Conservation (phyloP, 2,329 filamentous ascomycete genomes). For the Penicillium sp. region DNA sequence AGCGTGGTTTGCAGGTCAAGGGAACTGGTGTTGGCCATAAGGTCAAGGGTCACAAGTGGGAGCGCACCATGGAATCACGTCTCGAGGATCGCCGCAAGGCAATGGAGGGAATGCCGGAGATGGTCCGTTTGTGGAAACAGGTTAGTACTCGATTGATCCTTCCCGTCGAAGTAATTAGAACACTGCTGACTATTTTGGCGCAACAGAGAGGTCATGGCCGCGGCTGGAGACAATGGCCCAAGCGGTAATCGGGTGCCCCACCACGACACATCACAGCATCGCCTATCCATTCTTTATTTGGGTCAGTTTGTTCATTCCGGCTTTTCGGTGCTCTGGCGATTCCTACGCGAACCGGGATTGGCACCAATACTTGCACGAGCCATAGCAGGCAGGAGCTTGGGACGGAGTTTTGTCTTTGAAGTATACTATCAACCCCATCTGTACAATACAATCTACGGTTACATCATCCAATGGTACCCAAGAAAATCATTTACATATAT, state of each 20-base stretch:
- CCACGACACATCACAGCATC: neutral
- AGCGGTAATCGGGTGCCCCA: conserved; percentile 33
- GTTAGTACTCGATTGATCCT: conserved; percentile 50
- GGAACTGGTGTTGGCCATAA: conserved; percentile 88
- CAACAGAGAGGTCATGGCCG: conserved; percentile 65
- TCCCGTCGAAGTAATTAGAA: conserved; percentile 3
- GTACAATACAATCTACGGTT: conserved; percentile 20
- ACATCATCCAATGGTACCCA: conserved; percentile 5
- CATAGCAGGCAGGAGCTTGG: conserved; percentile 24
- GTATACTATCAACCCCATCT: conserved; percentile 18
- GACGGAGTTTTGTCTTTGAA: conserved; percentile 21
- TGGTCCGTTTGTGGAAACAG: conserved; percentile 92
- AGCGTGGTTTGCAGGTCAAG: conserved; percentile 80
- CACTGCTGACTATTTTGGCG: conserved; percentile 36
- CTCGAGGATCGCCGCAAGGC: conserved; percentile 87
- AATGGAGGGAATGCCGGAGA: conserved; percentile 89
- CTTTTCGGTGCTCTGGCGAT: conserved; percentile 6
- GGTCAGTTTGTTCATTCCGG: conserved; percentile 6
- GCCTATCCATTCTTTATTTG: conserved; percentile 18
- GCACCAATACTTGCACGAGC: conserved; percentile 20
- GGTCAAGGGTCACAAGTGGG: conserved; percentile 94
- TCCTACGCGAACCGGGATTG: conserved; percentile 5
- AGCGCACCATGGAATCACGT: conserved; percentile 77
- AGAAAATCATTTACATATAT: conserved; percentile 1
- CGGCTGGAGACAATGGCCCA: conserved; percentile 74